These are phyloP conservation scores for Amauroascus verrucosus DNA, from an alignment of 2,329 filamentous ascomycete species.

Conservation along the genomic window DNA sequence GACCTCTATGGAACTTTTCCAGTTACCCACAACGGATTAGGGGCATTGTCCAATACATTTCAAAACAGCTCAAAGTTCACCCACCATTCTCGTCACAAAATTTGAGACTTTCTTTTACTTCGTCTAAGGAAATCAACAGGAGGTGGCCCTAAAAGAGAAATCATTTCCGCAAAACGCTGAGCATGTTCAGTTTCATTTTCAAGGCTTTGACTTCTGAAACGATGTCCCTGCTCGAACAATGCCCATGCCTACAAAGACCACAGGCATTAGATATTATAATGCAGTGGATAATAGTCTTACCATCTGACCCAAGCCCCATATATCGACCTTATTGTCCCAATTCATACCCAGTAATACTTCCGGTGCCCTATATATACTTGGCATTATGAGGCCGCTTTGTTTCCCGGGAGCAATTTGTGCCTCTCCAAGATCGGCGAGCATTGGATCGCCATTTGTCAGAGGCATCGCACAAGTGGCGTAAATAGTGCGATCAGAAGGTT, in stretches of 20 bases:
- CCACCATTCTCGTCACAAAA: conserved; percentile 5
- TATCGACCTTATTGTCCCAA: conserved; percentile 6
- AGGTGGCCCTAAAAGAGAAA: conserved; percentile 22
- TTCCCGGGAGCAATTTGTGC: not conserved
- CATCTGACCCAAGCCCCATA: not conserved
- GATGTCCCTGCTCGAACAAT: conserved; percentile 19
- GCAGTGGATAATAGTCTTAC: not conserved
- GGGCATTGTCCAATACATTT: not conserved
- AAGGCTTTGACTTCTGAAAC: too few species aligned
- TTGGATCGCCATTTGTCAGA: conserved; percentile 7
- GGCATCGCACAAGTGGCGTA: conserved; percentile 20
- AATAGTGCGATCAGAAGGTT: conserved; percentile 17
- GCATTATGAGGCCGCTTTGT: not conserved
- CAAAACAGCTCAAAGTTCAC: not conserved
- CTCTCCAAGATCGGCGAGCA: conserved; percentile 3
- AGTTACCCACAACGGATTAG: conserved; percentile 1
- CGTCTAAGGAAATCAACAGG: conserved; percentile 22
- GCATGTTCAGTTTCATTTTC: too few species aligned
- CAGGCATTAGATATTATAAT: not conserved
- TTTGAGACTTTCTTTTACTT: conserved; percentile 17
- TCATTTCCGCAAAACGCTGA: conserved; percentile 21
- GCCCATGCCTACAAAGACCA: conserved; percentile 18
- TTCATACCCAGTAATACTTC: not conserved
- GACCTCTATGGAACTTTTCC: conserved; percentile 5
- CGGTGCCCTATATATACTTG: not conserved